Evolutionary conservation across 2,329 filamentous ascomycete species (phyloP).

Genomic region (Onygenales sp.): DNA sequence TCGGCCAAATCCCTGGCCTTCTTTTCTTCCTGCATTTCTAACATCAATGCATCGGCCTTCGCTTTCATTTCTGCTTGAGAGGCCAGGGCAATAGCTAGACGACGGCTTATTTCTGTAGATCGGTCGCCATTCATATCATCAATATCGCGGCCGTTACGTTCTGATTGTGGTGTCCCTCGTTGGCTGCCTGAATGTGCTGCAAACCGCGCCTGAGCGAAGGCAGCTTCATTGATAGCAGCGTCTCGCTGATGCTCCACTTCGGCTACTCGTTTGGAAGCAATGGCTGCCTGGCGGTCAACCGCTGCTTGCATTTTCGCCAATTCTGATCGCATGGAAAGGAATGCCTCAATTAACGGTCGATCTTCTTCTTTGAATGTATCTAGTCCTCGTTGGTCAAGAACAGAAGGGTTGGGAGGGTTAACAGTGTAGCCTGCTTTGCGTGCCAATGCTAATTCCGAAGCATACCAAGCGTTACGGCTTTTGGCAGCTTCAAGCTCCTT

Average conservation of each 20-base stretch:
- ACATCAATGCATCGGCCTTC: conserved; percentile 58
- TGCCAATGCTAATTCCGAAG: conserved; percentile 85
- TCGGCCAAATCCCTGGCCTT: conserved; percentile 76
- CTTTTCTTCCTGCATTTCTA: conserved; percentile 72
- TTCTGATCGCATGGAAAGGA: conserved; percentile 84
- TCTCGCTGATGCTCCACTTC: conserved; percentile 93
- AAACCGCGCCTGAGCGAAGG: conserved; percentile 87
- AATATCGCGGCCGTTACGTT: conserved; percentile 48
- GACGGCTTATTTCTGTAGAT: conserved; percentile 64
- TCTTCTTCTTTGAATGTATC: conserved; percentile 89
- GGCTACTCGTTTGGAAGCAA: conserved; percentile 81
- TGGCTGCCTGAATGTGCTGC: conserved; percentile 69
- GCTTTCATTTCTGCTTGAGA: conserved; percentile 71
- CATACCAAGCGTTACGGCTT: conserved; percentile 92
- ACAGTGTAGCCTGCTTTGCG: conserved; percentile 77
- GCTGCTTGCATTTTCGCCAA: conserved; percentile 80
- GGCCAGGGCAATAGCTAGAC: conserved; percentile 71
- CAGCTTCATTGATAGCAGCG: conserved; percentile 85
- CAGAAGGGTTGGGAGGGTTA: conserved; percentile 44
- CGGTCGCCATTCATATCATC: conserved; percentile 53
- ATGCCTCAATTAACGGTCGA: conserved; percentile 79
- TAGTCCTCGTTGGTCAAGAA: conserved; percentile 60
- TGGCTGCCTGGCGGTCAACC: conserved; percentile 76
- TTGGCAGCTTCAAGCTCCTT: conserved; percentile 81
- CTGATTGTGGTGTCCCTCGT: conserved; percentile 44